Conservation (phyloP, 192 early-diverging fungal species). For the Backusella mclennaniae region DNA sequence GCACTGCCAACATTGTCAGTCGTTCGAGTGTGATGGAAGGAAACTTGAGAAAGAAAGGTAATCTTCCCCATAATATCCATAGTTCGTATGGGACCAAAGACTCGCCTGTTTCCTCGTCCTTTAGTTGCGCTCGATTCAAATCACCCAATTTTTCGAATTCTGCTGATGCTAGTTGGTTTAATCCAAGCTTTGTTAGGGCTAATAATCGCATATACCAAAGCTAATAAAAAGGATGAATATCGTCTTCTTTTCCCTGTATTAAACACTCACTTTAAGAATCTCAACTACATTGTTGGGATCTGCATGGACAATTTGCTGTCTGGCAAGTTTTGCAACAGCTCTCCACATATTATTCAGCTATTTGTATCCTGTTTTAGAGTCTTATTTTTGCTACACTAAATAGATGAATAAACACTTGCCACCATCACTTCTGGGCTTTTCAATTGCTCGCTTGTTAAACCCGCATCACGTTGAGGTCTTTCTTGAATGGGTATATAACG, state of each 20-base stretch:
- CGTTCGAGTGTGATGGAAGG: conserved; percentile 42
- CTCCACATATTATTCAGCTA: conserved; percentile 54
- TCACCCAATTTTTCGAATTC: conserved; percentile 53
- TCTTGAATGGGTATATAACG: conserved; percentile 47
- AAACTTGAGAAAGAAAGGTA: conserved; percentile 42
- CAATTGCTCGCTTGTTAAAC: conserved; percentile 35
- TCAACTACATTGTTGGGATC: conserved; percentile 34
- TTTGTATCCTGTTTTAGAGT: not conserved
- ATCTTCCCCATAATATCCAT: conserved; percentile 40
- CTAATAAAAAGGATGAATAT: conserved; percentile 21
- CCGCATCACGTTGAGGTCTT: conserved; percentile 35
- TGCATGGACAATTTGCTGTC: conserved; percentile 40
- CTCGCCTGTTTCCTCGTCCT: conserved; percentile 28
- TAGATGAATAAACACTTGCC: conserved; percentile 13
- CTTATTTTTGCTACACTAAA: not conserved
- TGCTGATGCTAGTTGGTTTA: conserved; percentile 51
- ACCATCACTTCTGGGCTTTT: conserved; percentile 38
- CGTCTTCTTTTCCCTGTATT: not conserved
- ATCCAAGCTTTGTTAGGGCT: conserved; percentile 43
- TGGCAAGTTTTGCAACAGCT: conserved; percentile 43
- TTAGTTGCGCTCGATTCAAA: conserved; percentile 39
- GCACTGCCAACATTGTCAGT: conserved; percentile 38
- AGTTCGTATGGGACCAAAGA: conserved; percentile 52
- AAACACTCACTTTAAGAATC: conserved; percentile 42
- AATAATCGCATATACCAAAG: conserved; percentile 51